Evolutionary conservation across 768 basidiomycete genomes (phyloP).

Genomic region (Exidia glandulosa): DNA sequence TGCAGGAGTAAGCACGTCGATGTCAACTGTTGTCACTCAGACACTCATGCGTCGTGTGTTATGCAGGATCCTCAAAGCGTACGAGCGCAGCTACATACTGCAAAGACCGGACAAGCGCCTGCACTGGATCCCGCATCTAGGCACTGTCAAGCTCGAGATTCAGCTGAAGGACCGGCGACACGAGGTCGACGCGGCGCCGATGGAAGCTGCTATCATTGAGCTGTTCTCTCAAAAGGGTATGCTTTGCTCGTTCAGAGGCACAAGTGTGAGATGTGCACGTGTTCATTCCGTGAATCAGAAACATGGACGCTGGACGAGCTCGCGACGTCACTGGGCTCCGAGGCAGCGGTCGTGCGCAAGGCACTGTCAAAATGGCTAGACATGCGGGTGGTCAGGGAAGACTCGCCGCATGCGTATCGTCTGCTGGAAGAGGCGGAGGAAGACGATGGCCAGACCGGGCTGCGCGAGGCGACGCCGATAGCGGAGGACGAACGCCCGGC

Average conservation of each 20-base stretch:
- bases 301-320: slow-evolving; percentile 66
- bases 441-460: slow-evolving; percentile 9
- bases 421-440: slow-evolving; percentile 55
- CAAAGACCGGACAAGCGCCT: slow-evolving; percentile 92
- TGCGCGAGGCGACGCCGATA: slow-evolving; percentile 12
- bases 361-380: slow-evolving; percentile 79
- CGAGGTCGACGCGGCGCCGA: slow-evolving; percentile 64
- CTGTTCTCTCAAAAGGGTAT: slow-evolving; percentile 65
- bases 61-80: slow-evolving; percentile 63
- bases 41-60: background rate
- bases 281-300: no score
- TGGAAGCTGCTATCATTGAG: slow-evolving; percentile 88
- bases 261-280: background rate
- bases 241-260: background rate
- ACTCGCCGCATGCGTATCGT: slow-evolving; percentile 44
- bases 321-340: slow-evolving; percentile 48
- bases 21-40: background rate
- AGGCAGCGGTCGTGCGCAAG: slow-evolving; percentile 52
- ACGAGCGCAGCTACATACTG: slow-evolving; percentile 62
- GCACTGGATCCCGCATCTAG: slow-evolving; percentile 82
- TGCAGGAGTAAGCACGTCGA: slow-evolving; percentile 49
- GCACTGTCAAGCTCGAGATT: slow-evolving; percentile 70
- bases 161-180: slow-evolving; percentile 73
- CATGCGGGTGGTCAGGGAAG: slow-evolving; percentile 67
- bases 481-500: slow-evolving; percentile 38